Base-by-base conservation (phyloP, 495 filamentous ascomycete species). In the Aspergillus affinis region DNA sequence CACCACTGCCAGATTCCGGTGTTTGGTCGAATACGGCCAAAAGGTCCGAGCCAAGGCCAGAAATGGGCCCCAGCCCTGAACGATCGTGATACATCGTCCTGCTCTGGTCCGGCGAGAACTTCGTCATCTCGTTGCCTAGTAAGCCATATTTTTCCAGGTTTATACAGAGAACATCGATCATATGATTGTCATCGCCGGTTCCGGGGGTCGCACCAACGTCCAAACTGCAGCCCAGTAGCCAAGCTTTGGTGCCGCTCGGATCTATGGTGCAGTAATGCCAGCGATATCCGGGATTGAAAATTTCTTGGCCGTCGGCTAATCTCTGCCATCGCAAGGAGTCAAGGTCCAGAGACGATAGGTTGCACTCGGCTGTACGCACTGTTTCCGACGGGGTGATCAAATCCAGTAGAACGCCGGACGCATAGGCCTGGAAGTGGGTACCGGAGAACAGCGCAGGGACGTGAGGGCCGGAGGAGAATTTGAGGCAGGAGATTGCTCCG, bases 191-290 rank as follows among this genome's bases (percentile, higher is more conserved):
- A 29, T 88, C 79, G 48, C 75, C 78, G 18, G 75, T 78, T 49
- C 73, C 81, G n/a, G 78, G 78, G 15, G 75, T 72, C 56, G 76
- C 77, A 0, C 77, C 68, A 26, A 76, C 56, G 59, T 97, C 91
- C 4, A 87, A 89, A 9, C 87, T 87, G 68, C 92, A 96, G 20
- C 94, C 94, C n/a, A 98, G 81, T 8, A 98, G 77, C 91, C 96
- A 98, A 10, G 92, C 93, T 65, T 95, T 96, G 3, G 94, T 97
- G 1, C 91, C 92, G 57, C 92, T 88, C 61, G 94, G 86, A 69
- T 97, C 92, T 72, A 96, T 87, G 0, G 91, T 92, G 69, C 94
- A 97, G 69, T 98, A 98, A 72, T 97, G 93, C 95, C 95, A 98
- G 52, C 92, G 86, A 70, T 92, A 98, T 10, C 88, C 88, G 1